These are phyloP conservation scores for Agaricus blazei DNA, from an alignment of 768 basidiomycete species.

Conservation along the genomic window DNA sequence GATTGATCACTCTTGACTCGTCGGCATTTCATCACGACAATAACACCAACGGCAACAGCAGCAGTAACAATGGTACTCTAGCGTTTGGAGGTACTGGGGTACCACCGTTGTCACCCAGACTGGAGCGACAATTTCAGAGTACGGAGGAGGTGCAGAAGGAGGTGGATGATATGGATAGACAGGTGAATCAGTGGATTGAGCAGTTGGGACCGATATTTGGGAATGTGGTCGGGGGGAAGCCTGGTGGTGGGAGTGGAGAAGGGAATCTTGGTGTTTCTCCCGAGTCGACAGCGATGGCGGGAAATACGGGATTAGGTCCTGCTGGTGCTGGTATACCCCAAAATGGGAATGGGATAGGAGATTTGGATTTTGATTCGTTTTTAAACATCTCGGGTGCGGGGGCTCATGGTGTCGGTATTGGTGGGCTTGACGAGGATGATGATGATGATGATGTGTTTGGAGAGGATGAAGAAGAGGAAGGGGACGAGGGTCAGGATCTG, in stretches of 20 bases:
- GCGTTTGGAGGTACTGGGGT: constrained; percentile 16
- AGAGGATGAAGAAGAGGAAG: neutral
- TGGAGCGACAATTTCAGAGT: constrained; percentile 55
- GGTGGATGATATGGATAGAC: constrained; percentile 63
- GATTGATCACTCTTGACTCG: constrained; percentile 2
- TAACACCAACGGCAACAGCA: neutral
- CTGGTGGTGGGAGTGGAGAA: constrained; percentile 17
- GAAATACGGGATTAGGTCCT: too few relatives aligned
- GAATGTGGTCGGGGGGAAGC: neutral
- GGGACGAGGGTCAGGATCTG: too few relatives aligned
- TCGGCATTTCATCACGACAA: too few relatives aligned
- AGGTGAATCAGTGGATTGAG: constrained; percentile 68
- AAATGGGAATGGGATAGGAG: neutral
- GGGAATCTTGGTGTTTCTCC: neutral
- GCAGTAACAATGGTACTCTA: constrained; percentile 17
- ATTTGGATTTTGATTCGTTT: neutral
- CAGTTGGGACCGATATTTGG: constrained; percentile 48
- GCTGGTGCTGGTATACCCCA: neutral
- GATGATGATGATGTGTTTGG: neutral
- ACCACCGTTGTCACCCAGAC: constrained; percentile 21
- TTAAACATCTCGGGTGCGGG: neutral
- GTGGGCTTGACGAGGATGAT: neutral
- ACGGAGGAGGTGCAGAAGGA: constrained; percentile 66
- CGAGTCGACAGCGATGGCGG: too few relatives aligned
- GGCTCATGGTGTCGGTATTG: neutral